Percentiles rank a stretch among this genome's conserved stretches.
phyloP scores from a whole-genome alignment of 1,139 yeast genomes.

The Suhomyces taliae region DNA sequence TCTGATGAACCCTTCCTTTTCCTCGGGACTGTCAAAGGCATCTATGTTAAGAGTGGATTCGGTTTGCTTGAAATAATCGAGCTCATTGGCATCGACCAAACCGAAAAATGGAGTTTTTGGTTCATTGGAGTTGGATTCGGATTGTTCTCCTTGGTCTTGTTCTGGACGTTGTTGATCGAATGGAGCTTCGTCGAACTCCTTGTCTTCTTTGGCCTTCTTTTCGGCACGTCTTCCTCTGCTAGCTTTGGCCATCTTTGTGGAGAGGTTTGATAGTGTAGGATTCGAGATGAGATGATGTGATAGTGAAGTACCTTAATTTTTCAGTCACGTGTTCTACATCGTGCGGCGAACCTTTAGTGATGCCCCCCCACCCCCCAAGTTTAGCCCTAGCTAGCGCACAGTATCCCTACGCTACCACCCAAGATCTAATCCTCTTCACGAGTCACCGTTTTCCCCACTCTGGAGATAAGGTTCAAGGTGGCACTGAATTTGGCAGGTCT shows the following conservation, averaged over 20 bases:
- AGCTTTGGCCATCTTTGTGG: constrained; percentile 29
- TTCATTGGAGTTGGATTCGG: constrained; percentile 1
- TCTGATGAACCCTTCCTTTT: constrained; percentile 65
- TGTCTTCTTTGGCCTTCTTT: constrained; percentile 37
- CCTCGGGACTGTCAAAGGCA: constrained; percentile 75
- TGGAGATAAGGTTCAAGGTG: too few species aligned
- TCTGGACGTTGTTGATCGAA: constrained; percentile 7
- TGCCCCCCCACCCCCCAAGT: too few species aligned
- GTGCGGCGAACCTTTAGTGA: constrained; percentile 1
- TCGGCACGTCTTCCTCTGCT: constrained; percentile 78
- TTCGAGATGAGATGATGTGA: constrained; percentile 6
- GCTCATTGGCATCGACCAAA: constrained; percentile 75
- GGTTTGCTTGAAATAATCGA: constrained; percentile 90
- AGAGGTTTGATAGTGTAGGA: neutral
- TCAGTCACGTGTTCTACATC: constrained; percentile 5
- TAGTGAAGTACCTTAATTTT: constrained; percentile 1
- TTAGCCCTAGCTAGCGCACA: too few species aligned
- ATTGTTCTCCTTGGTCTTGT: constrained; percentile 6
- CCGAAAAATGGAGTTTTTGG: constrained; percentile 62
- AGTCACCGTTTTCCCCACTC: too few species aligned
- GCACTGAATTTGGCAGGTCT: too few species aligned
- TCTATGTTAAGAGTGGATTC: constrained; percentile 82
- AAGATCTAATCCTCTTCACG: neutral
- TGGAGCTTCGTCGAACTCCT: constrained; percentile 1
- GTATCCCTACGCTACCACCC: neutral